Evolutionary conservation across 208 protist genomes (phyloP).

Genomic region (Crithidia sp.): DNA sequence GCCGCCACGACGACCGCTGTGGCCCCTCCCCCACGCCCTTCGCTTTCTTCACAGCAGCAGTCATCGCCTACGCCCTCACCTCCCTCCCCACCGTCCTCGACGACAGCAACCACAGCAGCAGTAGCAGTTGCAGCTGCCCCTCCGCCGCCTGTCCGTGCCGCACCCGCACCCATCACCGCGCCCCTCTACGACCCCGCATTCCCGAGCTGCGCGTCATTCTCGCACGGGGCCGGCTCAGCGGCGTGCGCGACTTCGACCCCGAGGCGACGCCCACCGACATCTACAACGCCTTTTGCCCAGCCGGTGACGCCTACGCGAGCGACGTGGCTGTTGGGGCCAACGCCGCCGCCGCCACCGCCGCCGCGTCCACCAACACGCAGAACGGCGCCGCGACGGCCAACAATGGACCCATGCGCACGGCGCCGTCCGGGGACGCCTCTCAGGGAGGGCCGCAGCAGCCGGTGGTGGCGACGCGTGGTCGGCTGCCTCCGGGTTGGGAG

Average conservation of each 20-base stretch:
- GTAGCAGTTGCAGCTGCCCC: neutral
- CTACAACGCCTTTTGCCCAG: conserved; percentile 32
- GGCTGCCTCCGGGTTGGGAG: conserved; percentile 71
- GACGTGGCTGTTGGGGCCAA: neutral
- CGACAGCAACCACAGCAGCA: neutral
- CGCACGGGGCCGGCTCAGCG: conserved; percentile 21
- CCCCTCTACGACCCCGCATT: conserved; percentile 3
- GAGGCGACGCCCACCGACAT: conserved; percentile 19
- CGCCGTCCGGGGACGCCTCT: too few species aligned
- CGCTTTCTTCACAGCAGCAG: neutral
- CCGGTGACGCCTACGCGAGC: conserved; percentile 10
- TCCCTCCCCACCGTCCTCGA: neutral
- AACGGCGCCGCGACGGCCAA: too few species aligned
- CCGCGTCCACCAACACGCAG: neutral
- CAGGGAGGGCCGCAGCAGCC: neutral
- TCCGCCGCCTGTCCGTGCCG: neutral
- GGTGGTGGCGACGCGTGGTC: neutral
- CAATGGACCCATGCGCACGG: too few species aligned
- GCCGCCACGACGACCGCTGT: neutral
- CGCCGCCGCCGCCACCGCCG: neutral
- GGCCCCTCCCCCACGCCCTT: neutral
- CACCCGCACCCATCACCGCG: neutral
- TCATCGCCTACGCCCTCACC: neutral
- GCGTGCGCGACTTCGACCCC: conserved; percentile 14
- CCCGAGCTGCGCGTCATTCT: conserved; percentile 33